Percentiles rank a stretch among this genome's conserved stretches.
phyloP scores from a whole-genome alignment of 2,329 filamentous ascomycete species.

The Tympanopsis confertula region DNA sequence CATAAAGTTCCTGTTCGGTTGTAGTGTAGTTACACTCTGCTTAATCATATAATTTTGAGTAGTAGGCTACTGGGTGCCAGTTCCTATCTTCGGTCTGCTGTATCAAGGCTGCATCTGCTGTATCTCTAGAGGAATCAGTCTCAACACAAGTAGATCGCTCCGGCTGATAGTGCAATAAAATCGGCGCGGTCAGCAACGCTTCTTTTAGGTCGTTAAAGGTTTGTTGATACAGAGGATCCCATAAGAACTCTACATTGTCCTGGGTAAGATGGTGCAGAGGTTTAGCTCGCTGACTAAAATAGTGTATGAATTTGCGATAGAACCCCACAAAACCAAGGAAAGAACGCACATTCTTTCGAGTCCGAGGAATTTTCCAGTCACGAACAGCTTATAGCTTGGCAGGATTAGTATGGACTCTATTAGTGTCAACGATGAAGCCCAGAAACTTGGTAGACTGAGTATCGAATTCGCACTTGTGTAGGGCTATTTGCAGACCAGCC shows the following conservation, averaged over 20 bases:
- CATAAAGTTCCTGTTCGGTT: slow-evolving; percentile 20
- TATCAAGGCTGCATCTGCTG: slow-evolving; percentile 2
- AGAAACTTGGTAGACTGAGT: slow-evolving; percentile 14
- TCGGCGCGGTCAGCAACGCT: not conserved
- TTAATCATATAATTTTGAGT: slow-evolving; percentile 6
- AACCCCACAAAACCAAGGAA: slow-evolving; percentile 21
- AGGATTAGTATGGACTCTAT: slow-evolving; percentile 11
- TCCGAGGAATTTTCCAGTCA: slow-evolving; percentile 10
- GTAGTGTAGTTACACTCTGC: slow-evolving; percentile 17
- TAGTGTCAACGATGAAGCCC: slow-evolving; percentile 12
- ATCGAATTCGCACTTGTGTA: slow-evolving; percentile 17
- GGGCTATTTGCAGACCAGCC: slow-evolving; percentile 2
- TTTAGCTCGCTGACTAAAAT: slow-evolving; percentile 8
- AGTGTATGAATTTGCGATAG: slow-evolving; percentile 15
- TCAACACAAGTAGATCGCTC: slow-evolving; percentile 6
- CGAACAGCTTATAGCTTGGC: slow-evolving; percentile 11
- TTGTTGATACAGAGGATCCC: not conserved
- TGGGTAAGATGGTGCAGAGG: slow-evolving; percentile 7
- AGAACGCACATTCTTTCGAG: slow-evolving; percentile 8
- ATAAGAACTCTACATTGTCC: slow-evolving; percentile 5
- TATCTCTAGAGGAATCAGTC: slow-evolving; percentile 10
- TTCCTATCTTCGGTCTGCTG: slow-evolving; percentile 2
- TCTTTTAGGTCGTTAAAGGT: not conserved
- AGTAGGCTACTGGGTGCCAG: slow-evolving; percentile 6
- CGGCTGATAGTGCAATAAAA: not conserved